phyloP scores from a whole-genome alignment of 129 eudicot species.

The Pulicaria dysenterica region DNA sequence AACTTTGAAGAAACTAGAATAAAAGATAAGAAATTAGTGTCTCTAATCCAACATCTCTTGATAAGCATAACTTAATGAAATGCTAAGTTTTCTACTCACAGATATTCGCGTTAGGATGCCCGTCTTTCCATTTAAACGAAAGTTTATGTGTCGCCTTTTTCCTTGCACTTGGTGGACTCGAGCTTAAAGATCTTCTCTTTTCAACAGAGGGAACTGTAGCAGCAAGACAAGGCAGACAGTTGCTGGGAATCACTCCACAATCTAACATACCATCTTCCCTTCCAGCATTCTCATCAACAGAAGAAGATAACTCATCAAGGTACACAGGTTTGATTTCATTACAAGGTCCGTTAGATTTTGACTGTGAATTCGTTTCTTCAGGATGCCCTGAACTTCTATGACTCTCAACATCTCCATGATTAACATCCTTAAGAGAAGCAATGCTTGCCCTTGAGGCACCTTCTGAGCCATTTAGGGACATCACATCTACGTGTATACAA shows the following conservation, averaged over 20 bases:
- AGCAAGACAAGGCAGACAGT: slow-evolving; percentile 93
- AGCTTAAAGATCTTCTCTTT: slow-evolving; percentile 71
- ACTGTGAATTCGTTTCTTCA: slow-evolving; percentile 33
- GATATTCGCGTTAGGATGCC: slow-evolving; percentile 55
- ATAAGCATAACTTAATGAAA: neutral
- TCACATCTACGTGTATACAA: slow-evolving; percentile 45
- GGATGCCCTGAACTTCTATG: slow-evolving; percentile 34
- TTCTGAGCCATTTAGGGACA: slow-evolving; percentile 59
- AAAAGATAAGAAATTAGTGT: neutral
- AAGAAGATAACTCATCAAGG: slow-evolving; percentile 62
- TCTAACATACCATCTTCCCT: slow-evolving; percentile 65
- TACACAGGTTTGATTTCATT: slow-evolving; percentile 55
- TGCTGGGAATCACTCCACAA: slow-evolving; percentile 74
- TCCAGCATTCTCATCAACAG: slow-evolving; percentile 54
- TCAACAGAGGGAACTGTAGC: slow-evolving; percentile 70
- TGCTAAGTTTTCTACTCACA: slow-evolving; percentile 44
- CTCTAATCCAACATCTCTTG: neutral
- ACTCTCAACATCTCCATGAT: slow-evolving; percentile 32
- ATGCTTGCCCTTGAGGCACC: slow-evolving; percentile 53
- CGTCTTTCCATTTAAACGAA: slow-evolving; percentile 91
- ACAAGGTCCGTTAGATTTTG: slow-evolving; percentile 41
- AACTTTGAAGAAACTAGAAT: slow-evolving; percentile 74
- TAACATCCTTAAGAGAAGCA: slow-evolving; percentile 45
- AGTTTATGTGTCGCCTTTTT: slow-evolving; percentile 66
- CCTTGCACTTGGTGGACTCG: slow-evolving; percentile 67